Evolutionary conservation across 2,329 filamentous ascomycete species (phyloP).

Genomic region (Calonectria pteridis): DNA sequence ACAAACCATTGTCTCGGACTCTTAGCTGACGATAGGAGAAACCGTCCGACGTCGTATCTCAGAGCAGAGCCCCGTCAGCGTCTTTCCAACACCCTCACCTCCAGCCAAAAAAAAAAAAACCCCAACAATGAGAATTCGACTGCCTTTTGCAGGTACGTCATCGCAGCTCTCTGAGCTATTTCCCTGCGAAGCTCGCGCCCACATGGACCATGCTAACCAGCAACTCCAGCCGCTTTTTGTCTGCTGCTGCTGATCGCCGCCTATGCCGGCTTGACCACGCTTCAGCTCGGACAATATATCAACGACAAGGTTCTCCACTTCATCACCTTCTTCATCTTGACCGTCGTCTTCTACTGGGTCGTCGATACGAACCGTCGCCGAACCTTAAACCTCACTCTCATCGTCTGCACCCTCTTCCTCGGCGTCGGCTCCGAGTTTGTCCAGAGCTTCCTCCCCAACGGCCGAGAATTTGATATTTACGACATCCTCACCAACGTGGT

Average conservation of each 20-base stretch:
- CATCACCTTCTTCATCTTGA: constrained; percentile 90
- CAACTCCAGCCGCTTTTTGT: constrained; percentile 72
- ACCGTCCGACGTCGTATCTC: background rate
- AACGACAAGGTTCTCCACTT: constrained; percentile 94
- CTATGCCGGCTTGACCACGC: constrained; percentile 81
- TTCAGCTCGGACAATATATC: constrained; percentile 69
- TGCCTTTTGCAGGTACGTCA: constrained; percentile 85
- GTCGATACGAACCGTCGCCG: constrained; percentile 90
- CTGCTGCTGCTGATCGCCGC: constrained; percentile 80
- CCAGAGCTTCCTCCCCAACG: constrained; percentile 81
- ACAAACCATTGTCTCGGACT: constrained; percentile 11
- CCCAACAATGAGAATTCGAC: constrained; percentile 81
- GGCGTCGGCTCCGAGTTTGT: constrained; percentile 82
- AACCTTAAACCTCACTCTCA: constrained; percentile 83
- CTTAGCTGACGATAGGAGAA: constrained; percentile 1
- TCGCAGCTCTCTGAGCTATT: constrained; percentile 17
- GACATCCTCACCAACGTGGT: constrained; percentile 91
- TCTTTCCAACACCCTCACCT: background rate
- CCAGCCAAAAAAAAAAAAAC: constrained; percentile 8
- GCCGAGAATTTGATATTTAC: constrained; percentile 78
- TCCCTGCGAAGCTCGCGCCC: background rate
- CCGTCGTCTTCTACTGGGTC: constrained; percentile 94
- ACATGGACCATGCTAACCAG: constrained; percentile 2
- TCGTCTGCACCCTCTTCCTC: constrained; percentile 80
- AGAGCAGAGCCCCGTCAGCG: background rate